Evolutionary conservation across 2,329 filamentous ascomycete genomes (phyloP).

Genomic region (Beauveria asiatica): DNA sequence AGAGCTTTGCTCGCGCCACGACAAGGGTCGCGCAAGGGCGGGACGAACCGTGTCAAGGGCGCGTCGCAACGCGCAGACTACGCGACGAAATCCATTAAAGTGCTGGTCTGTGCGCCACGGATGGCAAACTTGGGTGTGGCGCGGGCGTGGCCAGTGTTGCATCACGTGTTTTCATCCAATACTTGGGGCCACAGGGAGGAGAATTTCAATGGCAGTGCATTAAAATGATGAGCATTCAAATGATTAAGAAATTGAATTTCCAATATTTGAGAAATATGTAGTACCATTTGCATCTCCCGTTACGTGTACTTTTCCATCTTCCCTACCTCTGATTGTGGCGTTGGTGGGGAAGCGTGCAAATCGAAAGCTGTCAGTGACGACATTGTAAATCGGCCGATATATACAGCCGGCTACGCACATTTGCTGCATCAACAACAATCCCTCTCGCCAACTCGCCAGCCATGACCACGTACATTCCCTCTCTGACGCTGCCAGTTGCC

Average conservation of each 20-base stretch:
- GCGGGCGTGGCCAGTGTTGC: neutral
- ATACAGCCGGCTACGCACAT: neutral
- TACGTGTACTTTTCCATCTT: too few relatives aligned
- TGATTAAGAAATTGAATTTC: too few relatives aligned
- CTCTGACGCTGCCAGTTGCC: slow-evolving; percentile 61
- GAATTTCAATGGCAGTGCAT: neutral
- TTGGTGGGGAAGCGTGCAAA: neutral
- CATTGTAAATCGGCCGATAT: neutral
- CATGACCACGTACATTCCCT: slow-evolving; percentile 77
- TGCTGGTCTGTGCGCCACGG: slow-evolving; percentile 17
- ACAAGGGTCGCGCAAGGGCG: slow-evolving; percentile 9
- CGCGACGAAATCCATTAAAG: slow-evolving; percentile 23
- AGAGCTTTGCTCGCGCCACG: slow-evolving; percentile 18
- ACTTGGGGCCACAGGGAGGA: neutral
- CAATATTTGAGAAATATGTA: neutral
- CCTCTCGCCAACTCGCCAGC: neutral
- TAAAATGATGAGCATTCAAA: too few relatives aligned
- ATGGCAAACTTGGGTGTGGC: neutral
- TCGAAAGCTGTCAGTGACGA: neutral
- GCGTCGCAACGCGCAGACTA: slow-evolving; percentile 23
- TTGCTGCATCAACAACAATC: neutral
- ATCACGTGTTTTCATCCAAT: neutral
- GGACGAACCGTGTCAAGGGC: slow-evolving; percentile 13
- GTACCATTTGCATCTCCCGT: too few relatives aligned
- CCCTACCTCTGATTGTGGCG: neutral